Conservation (phyloP, 352 stramenopile species). For the Pythium biforme region DNA sequence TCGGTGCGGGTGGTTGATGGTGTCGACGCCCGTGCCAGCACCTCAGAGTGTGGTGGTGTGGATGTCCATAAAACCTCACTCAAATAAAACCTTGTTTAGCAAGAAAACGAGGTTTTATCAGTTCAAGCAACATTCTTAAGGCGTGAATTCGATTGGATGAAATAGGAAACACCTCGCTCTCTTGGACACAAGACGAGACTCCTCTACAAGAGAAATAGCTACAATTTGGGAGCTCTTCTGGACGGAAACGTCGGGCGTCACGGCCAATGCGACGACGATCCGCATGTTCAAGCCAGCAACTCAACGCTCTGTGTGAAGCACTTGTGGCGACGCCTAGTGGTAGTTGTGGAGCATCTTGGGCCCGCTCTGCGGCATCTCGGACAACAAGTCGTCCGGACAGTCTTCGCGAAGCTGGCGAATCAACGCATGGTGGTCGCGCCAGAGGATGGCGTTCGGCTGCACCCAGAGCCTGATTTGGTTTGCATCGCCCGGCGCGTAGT, state of each 20-base stretch:
- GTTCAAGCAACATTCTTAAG: slow-evolving; percentile 11
- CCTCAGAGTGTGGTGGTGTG: slow-evolving; percentile 3
- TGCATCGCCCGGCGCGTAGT: not conserved
- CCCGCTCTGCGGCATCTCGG: not conserved
- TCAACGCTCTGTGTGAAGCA: too few species aligned
- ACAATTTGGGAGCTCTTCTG: not conserved
- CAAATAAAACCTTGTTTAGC: not conserved
- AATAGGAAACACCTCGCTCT: not conserved
- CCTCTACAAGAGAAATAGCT: not conserved
- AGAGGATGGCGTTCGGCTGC: not conserved
- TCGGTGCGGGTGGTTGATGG: not conserved
- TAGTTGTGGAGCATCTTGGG: slow-evolving; percentile 4
- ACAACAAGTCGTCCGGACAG: not conserved
- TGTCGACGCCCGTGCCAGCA: not conserved
- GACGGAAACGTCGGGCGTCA: not conserved
- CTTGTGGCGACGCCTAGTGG: too few species aligned
- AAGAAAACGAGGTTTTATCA: not conserved
- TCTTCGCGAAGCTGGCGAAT: not conserved
- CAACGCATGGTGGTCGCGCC: not conserved
- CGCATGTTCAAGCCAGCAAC: too few species aligned
- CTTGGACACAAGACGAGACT: not conserved
- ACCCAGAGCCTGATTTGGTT: not conserved
- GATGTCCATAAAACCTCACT: slow-evolving; percentile 23
- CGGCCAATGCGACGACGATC: not conserved
- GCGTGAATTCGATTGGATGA: not conserved